Evolutionary conservation across 768 basidiomycete genomes (phyloP), one percentile per base, ranked within the genome.

Genomic region (Rhizopogon vulgaris): DNA sequence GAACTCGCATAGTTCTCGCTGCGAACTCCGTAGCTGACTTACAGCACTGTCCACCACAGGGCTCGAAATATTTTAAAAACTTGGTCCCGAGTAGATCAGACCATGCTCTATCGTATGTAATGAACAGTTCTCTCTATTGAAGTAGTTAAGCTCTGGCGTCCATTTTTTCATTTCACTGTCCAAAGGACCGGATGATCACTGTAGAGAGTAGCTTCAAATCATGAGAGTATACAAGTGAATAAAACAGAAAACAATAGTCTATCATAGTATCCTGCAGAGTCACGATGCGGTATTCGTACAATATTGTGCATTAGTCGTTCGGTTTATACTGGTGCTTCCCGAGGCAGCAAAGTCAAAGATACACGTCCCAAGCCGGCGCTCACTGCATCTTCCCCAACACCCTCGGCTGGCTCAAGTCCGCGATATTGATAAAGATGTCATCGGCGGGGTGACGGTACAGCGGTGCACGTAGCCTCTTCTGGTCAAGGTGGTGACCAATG

Each of bases 401-500:
- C 59, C 90, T 80, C 41, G 90, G 90, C 66, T 92, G 89, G 56
- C 79, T 76, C 39, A 92, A 71, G 62, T 91, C 88, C 22, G 87
- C 85, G 84, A 92, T 90, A 71, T 92, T 88, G 78, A 94, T 94
- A 71, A 91, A 93, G 75, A 94, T 93, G 66, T 93, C 92, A 69
- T 94, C 93, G 3, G 92, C 90, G 56, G 93, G 93, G 73, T 90
- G 91, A 58, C 94, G 85, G 82, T 97, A 95, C 49, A 97, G 77
- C 40, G 91, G 90, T 36, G 91, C 91, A 56, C 87, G 84, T 65
- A 95, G 82, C 60, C 93, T 82, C 80, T 94, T 94, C 80, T 98
- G 95, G 76, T 98, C 95, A 45, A 94, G 83, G 67, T 90, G 90
- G 75, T 91, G 92, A 37, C 93, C 93, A 62, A 95, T 93, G 82